Conservation (phyloP, 768 basidiomycete species). For the Cubamyces sp. region DNA sequence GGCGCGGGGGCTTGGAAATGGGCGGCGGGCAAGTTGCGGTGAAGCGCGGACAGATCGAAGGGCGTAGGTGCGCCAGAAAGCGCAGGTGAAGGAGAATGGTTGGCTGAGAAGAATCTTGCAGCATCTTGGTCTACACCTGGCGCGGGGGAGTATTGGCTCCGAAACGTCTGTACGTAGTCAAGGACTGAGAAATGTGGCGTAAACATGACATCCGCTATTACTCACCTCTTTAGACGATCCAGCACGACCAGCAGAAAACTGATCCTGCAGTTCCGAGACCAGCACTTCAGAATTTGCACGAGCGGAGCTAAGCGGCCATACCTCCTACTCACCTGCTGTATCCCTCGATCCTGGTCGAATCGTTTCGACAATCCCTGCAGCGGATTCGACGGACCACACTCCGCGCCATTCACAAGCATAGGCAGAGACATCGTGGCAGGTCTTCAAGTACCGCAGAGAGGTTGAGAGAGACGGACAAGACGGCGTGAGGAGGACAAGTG, state of each 20-base stretch:
- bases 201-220: not conserved
- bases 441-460: not conserved
- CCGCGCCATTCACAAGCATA: slow-evolving; percentile 74
- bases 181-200: not conserved
- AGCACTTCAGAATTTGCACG: not conserved
- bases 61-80: slow-evolving; percentile 40
- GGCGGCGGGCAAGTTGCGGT: slow-evolving; percentile 47
- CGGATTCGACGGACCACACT: slow-evolving; percentile 87
- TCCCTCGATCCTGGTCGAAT: slow-evolving; percentile 77
- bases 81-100: slow-evolving; percentile 32
- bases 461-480: not conserved
- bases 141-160: slow-evolving; percentile 50
- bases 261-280: slow-evolving; percentile 52
- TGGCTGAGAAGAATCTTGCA: slow-evolving; percentile 63
- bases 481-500: slow-evolving; percentile 1
- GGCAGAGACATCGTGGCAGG: slow-evolving; percentile 68
- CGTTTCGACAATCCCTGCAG: slow-evolving; percentile 79
- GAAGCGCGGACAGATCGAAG: slow-evolving; percentile 66
- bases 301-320: not conserved
- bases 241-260: slow-evolving; percentile 62
- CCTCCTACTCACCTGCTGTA: slow-evolving; percentile 65
- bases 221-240: slow-evolving; percentile 68
- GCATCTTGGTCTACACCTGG: slow-evolving; percentile 64
- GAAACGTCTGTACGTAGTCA: slow-evolving; percentile 52
- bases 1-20: slow-evolving; percentile 20